Conservation (phyloP, 257 asterid genomes). For the Salvia splendens region DNA sequence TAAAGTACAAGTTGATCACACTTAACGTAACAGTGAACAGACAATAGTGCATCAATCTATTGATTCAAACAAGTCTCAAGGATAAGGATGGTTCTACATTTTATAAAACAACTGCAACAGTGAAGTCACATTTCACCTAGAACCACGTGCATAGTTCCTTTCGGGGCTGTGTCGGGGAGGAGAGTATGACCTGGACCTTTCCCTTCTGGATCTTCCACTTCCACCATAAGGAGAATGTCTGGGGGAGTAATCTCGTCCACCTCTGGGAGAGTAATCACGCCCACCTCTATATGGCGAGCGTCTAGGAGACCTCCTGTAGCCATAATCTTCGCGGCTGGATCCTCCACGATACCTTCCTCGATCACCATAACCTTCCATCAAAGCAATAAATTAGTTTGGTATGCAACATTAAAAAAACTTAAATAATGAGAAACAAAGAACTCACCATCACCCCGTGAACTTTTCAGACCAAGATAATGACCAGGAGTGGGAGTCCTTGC, state of each 20-base stretch:
- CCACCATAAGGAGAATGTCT: slow-evolving; percentile 74
- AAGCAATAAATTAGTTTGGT: slow-evolving; percentile 29
- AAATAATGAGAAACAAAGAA: slow-evolving; percentile 15
- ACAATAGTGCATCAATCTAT: slow-evolving; percentile 10
- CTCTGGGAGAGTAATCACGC: slow-evolving; percentile 69
- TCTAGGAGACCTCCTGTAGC: slow-evolving; percentile 76
- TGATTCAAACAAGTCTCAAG: slow-evolving; percentile 2
- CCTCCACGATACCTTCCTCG: slow-evolving; percentile 75
- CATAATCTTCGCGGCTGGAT: slow-evolving; percentile 72
- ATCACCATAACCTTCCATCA: slow-evolving; percentile 55
- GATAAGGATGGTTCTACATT: background rate
- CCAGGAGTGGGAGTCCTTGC: slow-evolving; percentile 95
- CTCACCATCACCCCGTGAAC: slow-evolving; percentile 81
- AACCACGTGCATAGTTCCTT: slow-evolving; percentile 62
- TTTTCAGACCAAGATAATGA: slow-evolving; percentile 93
- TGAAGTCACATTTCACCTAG: slow-evolving; percentile 46
- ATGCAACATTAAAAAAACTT: slow-evolving; percentile 7
- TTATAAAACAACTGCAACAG: slow-evolving; percentile 16
- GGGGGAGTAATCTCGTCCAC: slow-evolving; percentile 69
- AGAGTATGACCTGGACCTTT: slow-evolving; percentile 75
- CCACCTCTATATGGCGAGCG: slow-evolving; percentile 61
- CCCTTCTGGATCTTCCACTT: slow-evolving; percentile 84
- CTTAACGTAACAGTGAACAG: slow-evolving; percentile 10
- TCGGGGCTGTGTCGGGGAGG: slow-evolving; percentile 65
- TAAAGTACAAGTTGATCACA: slow-evolving; percentile 15